Percentiles rank a stretch among this genome's conserved stretches.
Conservation (phyloP, 345 rosid species). For the Hibiscus tridactylites region DNA sequence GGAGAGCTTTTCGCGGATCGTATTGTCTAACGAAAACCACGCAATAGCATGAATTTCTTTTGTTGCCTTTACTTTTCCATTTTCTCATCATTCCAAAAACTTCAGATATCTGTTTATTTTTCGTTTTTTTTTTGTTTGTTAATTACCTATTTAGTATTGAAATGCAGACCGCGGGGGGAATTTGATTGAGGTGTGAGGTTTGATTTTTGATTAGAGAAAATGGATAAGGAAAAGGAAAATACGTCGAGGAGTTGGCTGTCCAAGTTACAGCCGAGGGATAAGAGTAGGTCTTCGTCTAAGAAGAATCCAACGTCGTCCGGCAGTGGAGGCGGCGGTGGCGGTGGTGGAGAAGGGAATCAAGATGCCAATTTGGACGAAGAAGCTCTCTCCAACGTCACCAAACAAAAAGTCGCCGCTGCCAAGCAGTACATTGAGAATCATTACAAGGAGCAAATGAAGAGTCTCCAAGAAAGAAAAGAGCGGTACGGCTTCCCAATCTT, state of each 20-base stretch:
- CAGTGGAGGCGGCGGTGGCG: slow-evolving; percentile 7
- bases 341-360: slow-evolving; percentile 16
- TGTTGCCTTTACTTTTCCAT: slow-evolving; percentile 11
- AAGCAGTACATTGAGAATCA: slow-evolving; percentile 85
- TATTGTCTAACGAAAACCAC: slow-evolving; percentile 11
- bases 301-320: slow-evolving; percentile 25
- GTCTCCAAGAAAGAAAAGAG: slow-evolving; percentile 70
- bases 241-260: slow-evolving; percentile 76
- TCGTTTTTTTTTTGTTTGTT: not conserved
- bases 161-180: slow-evolving; percentile 8
- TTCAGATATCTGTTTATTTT: not conserved
- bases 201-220: slow-evolving; percentile 7
- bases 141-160: not conserved
- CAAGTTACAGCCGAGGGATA: slow-evolving; percentile 62
- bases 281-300: slow-evolving; percentile 26
- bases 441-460: slow-evolving; percentile 84
- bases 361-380: slow-evolving; percentile 30
- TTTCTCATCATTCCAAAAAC: not conserved
- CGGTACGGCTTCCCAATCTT: slow-evolving; percentile 29
- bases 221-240: slow-evolving; percentile 45
- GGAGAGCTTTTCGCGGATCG: slow-evolving; percentile 17
- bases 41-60: slow-evolving; percentile 31
- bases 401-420: slow-evolving; percentile 76
- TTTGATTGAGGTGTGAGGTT: not conserved
- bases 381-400: slow-evolving; percentile 49